Base-by-base conservation (phyloP, 148 eudicot species). In the Camellia lanceoleosa region DNA sequence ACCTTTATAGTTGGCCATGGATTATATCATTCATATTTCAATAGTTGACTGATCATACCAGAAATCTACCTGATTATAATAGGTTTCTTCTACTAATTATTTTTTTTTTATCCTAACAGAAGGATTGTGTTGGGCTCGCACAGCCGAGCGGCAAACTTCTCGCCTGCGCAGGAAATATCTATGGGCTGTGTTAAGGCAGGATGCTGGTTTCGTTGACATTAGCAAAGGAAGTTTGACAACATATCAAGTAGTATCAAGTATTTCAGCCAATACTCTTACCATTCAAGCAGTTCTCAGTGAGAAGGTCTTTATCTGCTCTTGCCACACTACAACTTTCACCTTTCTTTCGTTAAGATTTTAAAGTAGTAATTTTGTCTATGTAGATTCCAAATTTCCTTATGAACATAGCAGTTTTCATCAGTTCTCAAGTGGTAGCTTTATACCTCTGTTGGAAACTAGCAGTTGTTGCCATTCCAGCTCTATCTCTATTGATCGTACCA, bases 101-200 rank as follows among this genome's bases (percentile, higher is more conserved):
- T 19, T 43, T 16, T 49, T n/a, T 16, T 58, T 9, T 1, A 6
- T 3, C 58, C 15, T 65, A 81, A 74, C 85, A 88, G 90, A 82
- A 75, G 90, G 86, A 60, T 5, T 85, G 6, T 85, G 87, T 79
- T 88, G 90, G 90, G 83, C 87, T 51, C 81, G 88, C 65, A 85
- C 86, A 15, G 86, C 88, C 30, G 90, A 88, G 76, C 78, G 90
- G 77, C 90, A 88, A 47, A 82, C 88, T 12, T 81, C 88, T 44
- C 83, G 85, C 1, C 76, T 85, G 51, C 78, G 88, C 77, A 83
- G 69, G 77, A 78, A 85, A 41, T 88, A 88, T 67, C 67, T 88
- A 72, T 81, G 78, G 75, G 85, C 90, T 8, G 86, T 85, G 11
- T 77, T 88, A 30, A 85, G 82, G 30, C 88, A 85, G 64, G 87